Percentiles rank a stretch among this genome's conserved stretches.
phyloP scores from a whole-genome alignment of 306 rosid genomes.

The Prinsepia uniflora region DNA sequence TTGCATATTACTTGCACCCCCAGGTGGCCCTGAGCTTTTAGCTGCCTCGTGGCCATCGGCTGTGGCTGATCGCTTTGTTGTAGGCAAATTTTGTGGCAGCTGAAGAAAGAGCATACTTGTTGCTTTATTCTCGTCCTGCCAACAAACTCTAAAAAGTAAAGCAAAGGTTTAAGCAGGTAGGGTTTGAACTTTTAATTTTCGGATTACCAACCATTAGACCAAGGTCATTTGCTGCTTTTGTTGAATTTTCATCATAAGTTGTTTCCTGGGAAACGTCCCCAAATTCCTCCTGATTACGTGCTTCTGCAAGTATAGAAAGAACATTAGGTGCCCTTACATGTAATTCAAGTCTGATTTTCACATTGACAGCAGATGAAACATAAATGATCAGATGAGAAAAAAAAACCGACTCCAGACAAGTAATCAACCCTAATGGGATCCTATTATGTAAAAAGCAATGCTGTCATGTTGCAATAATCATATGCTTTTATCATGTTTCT shows the following conservation, averaged over 20 bases:
- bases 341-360: neutral
- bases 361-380: neutral
- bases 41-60: conserved; percentile 26
- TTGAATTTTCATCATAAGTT: conserved; percentile 49
- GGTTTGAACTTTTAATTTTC: conserved; percentile 1
- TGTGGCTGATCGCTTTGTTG: conserved; percentile 28
- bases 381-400: neutral
- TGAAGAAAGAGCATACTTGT: conserved; percentile 51
- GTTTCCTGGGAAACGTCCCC: conserved; percentile 44
- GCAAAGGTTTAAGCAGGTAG: conserved; percentile 17
- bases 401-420: neutral
- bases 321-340: neutral
- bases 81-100: conserved; percentile 58
- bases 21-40: conserved; percentile 26
- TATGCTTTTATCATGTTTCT: conserved; percentile 4
- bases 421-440: neutral
- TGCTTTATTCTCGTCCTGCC: conserved; percentile 73
- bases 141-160: conserved; percentile 28
- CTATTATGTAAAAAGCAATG: neutral
- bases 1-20: conserved; percentile 19
- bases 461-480: neutral
- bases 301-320: conserved; percentile 37
- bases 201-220: conserved; percentile 59
- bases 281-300: conserved; percentile 70
- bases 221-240: conserved; percentile 51